Conservation (phyloP, 23 red algal genomes). For the Chondrus crispus region DNA sequence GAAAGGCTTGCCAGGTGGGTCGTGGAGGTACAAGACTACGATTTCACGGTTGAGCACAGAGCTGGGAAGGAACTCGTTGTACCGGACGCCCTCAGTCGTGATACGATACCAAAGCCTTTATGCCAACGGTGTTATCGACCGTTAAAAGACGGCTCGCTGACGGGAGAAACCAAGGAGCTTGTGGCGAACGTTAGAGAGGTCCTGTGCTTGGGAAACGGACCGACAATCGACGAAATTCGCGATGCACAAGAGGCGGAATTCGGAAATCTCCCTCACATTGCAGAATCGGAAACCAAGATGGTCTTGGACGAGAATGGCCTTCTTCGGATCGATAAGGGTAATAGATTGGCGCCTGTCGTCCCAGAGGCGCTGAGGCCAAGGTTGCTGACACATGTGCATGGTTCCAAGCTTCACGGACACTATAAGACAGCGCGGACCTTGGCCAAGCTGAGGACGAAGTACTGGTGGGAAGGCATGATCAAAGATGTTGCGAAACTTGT, state of each 20-base stretch:
- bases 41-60: slow-evolving; percentile 11
- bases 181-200: background rate
- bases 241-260: background rate
- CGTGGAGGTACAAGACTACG: background rate
- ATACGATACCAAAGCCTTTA: background rate
- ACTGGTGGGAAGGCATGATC: background rate
- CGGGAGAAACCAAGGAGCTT: background rate
- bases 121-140: background rate
- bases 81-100: slow-evolving; percentile 8
- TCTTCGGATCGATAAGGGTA: background rate
- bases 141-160: background rate
- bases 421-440: background rate
- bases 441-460: background rate
- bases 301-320: background rate
- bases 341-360: background rate
- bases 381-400: background rate
- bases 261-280: background rate
- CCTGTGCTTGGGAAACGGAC: background rate
- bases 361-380: background rate
- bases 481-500: background rate
- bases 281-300: background rate
- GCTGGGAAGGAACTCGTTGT: background rate
- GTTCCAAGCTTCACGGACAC: background rate
- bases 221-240: background rate
- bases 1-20: background rate